These are phyloP conservation scores for Hypoxylon lenormandii DNA, from an alignment of 495 filamentous ascomycete genomes.

Conservation along the genomic window DNA sequence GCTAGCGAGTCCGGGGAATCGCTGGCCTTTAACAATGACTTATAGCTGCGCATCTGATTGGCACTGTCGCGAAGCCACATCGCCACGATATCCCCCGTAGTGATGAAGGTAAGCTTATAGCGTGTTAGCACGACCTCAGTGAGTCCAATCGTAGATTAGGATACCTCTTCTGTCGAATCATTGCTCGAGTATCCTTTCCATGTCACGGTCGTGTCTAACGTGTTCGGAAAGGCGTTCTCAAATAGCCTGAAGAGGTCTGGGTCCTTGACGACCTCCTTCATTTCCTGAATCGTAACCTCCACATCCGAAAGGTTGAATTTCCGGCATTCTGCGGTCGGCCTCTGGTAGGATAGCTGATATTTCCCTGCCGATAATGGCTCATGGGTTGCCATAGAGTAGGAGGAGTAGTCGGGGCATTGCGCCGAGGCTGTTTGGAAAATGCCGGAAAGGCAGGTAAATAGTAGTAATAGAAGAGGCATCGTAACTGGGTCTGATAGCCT, in stretches of 20 bases:
- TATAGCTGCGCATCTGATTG: constrained; percentile 75
- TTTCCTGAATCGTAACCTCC: constrained; percentile 65
- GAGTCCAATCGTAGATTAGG: constrained; percentile 50
- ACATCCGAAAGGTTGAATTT: constrained; percentile 69
- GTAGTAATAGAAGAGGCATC: constrained; percentile 36
- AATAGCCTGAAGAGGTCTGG: constrained; percentile 75
- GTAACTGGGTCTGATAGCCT: constrained; percentile 18
- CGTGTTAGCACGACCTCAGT: constrained; percentile 58
- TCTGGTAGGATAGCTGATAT: constrained; percentile 66
- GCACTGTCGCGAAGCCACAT: constrained; percentile 79
- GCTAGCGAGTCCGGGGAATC: constrained; percentile 63
- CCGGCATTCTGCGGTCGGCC: constrained; percentile 68
- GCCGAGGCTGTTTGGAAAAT: constrained; percentile 34
- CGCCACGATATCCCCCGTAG: constrained; percentile 74
- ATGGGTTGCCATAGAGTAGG: constrained; percentile 61
- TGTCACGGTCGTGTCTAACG: constrained; percentile 74
- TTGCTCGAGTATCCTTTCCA: constrained; percentile 69
- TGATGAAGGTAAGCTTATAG: constrained; percentile 59
- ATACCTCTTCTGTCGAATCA: constrained; percentile 56
- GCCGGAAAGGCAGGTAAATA: constrained; percentile 38
- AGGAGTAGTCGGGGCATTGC: constrained; percentile 67
- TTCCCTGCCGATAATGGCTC: constrained; percentile 59
- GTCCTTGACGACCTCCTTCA: constrained; percentile 66
- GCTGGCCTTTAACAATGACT: constrained; percentile 64
- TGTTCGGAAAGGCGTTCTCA: constrained; percentile 73